Conservation (phyloP, 805 yeast genomes). For the Monosporozyma aquatica region DNA sequence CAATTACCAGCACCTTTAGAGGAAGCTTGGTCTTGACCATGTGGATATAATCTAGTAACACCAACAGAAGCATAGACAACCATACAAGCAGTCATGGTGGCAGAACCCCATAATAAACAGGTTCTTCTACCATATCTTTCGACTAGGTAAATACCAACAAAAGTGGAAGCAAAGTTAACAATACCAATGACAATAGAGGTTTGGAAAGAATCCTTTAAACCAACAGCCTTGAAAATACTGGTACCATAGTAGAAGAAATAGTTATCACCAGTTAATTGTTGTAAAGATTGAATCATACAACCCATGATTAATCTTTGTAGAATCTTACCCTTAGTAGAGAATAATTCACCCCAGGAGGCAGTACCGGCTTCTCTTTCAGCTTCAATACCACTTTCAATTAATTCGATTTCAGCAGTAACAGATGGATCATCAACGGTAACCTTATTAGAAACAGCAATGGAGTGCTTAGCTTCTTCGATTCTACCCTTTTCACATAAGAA, state of each 20-base stretch:
- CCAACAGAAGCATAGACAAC: conserved; percentile 54
- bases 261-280: conserved; percentile 61
- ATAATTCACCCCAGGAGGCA: conserved; percentile 57
- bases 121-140: conserved; percentile 48
- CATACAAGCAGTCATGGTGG: conserved; percentile 39
- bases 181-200: conserved; percentile 53
- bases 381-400: conserved; percentile 52
- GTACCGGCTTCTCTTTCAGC: conserved; percentile 53
- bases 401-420: conserved; percentile 47
- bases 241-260: conserved; percentile 64
- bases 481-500: conserved; percentile 47
- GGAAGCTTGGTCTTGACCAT: conserved; percentile 36
- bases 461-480: conserved; percentile 52
- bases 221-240: conserved; percentile 52
- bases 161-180: conserved; percentile 53
- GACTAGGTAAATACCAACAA: conserved; percentile 42
- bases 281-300: conserved; percentile 49
- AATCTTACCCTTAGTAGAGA: conserved; percentile 60
- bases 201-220: conserved; percentile 49
- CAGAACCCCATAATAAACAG: conserved; percentile 40
- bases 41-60: conserved; percentile 36
- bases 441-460: conserved; percentile 54
- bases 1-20: conserved; percentile 54
- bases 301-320: conserved; percentile 41
- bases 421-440: conserved; percentile 44